These are phyloP conservation scores for Capsella bursapastoris DNA, from an alignment of 345 rosid genomes.

Conservation along the genomic window DNA sequence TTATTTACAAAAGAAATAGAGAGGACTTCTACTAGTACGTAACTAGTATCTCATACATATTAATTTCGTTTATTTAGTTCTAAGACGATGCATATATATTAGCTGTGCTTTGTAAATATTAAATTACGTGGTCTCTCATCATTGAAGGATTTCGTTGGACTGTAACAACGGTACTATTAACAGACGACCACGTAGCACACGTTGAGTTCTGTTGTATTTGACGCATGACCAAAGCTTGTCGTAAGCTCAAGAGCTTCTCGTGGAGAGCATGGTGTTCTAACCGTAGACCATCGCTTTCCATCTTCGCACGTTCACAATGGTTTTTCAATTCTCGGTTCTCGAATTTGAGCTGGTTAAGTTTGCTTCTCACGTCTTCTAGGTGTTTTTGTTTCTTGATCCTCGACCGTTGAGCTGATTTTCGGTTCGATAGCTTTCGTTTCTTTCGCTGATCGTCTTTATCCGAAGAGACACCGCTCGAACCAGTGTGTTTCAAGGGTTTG, in stretches of 20 bases:
- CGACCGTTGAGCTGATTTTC: slow-evolving; percentile 92
- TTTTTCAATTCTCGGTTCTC: slow-evolving; percentile 65
- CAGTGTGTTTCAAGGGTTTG: slow-evolving; percentile 31
- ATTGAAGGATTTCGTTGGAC: slow-evolving; percentile 52
- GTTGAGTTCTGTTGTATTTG: slow-evolving; percentile 56
- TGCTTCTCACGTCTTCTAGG: slow-evolving; percentile 70
- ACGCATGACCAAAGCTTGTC: slow-evolving; percentile 54
- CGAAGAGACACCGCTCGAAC: not conserved
- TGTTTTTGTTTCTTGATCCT: slow-evolving; percentile 82
- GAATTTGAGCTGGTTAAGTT: slow-evolving; percentile 61
- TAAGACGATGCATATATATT: not conserved
- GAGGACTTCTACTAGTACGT: not conserved
- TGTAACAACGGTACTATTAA: slow-evolving; percentile 43
- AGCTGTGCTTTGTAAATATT: not conserved
- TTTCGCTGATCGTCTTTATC: slow-evolving; percentile 60
- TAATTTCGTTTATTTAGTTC: not conserved
- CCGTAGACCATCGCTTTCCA: slow-evolving; percentile 66
- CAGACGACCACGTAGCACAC: slow-evolving; percentile 61
- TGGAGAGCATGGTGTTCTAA: slow-evolving; percentile 58
- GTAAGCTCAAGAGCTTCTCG: slow-evolving; percentile 59
- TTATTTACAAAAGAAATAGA: slow-evolving; percentile 3
- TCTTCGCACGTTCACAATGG: slow-evolving; percentile 51
- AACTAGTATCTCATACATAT: not conserved
- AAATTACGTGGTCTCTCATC: slow-evolving; percentile 52
- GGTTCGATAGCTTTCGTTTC: slow-evolving; percentile 82